Base-by-base conservation (phyloP, 306 rosid species). In the Dryas octopetala region DNA sequence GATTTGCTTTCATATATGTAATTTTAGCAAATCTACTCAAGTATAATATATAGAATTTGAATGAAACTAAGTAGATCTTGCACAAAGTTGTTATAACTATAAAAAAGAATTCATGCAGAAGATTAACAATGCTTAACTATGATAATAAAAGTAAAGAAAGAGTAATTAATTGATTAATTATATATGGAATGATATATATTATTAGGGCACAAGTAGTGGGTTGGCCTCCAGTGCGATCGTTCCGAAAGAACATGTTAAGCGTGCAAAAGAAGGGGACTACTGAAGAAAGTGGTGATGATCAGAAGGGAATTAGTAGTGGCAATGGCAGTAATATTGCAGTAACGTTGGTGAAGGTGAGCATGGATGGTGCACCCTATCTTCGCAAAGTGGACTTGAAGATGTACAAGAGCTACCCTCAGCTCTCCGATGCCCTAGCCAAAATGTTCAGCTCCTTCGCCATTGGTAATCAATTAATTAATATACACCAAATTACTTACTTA, bases 331-430 rank as follows among this genome's bases (percentile, higher is more conserved):
- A 14, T 4, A 76, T 15, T 8, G 84, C 67, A 55, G 86, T 40
- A 14, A 4, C 85, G 66, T 81, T 90, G 62, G 97, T 95, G 60
- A 92, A 95, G 83, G 99, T 95, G 4, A 91, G 97, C 90, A 85
- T 95, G 88, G 97, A 95, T 46, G 99, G 99, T 46, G 99, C 99
- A 28, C 99, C 99, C 45, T 95, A 91, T 59, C 99, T 95, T 45
- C 96, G 99, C 54, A 92, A 95, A 52, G 89, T 95, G 48, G 99
- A 92, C 78, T 79, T 95, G 62, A 86, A 49, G 66, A 79, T 85
- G 62, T 90, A 82, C 88, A 89, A 80, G 46, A 79, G 80, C 68
- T 95, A 95, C 86, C 88, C 82, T 23, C 62, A 92, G 32, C 97
- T 95, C 75, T 90, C 91, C 60, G 88, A 89, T 84, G 93, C 97